Evolutionary conservation across 2,329 filamentous ascomycete genomes (phyloP).

Genomic region (Pseudocercospora eumusae): DNA sequence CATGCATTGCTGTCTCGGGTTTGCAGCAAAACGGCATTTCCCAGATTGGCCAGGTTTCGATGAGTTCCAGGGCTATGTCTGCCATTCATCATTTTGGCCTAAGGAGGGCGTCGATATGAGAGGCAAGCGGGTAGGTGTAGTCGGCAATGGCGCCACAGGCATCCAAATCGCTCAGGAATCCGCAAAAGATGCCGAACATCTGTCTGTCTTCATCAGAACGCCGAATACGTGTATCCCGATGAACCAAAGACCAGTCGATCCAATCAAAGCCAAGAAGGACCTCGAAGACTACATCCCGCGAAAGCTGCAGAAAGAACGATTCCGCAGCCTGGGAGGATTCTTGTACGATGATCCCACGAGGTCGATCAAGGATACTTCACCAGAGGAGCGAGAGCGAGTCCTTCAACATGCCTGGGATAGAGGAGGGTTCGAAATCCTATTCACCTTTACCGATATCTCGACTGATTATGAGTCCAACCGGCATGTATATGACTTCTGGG

Average conservation of each 20-base stretch:
- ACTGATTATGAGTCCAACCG: slow-evolving; percentile 51
- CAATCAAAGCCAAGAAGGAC: slow-evolving; percentile 22
- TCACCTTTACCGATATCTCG: slow-evolving; percentile 57
- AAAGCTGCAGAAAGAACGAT: slow-evolving; percentile 45
- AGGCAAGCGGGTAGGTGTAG: slow-evolving; percentile 43
- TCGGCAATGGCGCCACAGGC: slow-evolving; percentile 47
- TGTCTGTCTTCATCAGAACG: slow-evolving; percentile 66
- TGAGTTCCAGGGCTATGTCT: slow-evolving; percentile 18
- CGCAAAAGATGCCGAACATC: slow-evolving; percentile 35
- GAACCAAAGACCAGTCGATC: slow-evolving; percentile 45
- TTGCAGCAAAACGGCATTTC: slow-evolving; percentile 17
- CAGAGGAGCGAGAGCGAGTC: slow-evolving; percentile 47
- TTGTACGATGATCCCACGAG: slow-evolving; percentile 20
- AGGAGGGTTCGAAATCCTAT: slow-evolving; percentile 59
- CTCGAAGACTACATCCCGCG: slow-evolving; percentile 15
- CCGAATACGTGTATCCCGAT: slow-evolving; percentile 66
- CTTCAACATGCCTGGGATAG: slow-evolving; percentile 52
- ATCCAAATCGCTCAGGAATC: slow-evolving; percentile 43
- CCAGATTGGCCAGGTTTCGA: slow-evolving; percentile 22
- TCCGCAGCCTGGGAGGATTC: slow-evolving; percentile 24
- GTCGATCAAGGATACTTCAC: slow-evolving; percentile 22
- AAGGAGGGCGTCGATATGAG: slow-evolving; percentile 25
- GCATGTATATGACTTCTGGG: slow-evolving; percentile 58
- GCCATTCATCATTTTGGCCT: slow-evolving; percentile 46
- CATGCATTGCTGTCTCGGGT: slow-evolving; percentile 21